Base-by-base conservation (phyloP, 2,329 filamentous ascomycete genomes). In the Onygenales sp. region DNA sequence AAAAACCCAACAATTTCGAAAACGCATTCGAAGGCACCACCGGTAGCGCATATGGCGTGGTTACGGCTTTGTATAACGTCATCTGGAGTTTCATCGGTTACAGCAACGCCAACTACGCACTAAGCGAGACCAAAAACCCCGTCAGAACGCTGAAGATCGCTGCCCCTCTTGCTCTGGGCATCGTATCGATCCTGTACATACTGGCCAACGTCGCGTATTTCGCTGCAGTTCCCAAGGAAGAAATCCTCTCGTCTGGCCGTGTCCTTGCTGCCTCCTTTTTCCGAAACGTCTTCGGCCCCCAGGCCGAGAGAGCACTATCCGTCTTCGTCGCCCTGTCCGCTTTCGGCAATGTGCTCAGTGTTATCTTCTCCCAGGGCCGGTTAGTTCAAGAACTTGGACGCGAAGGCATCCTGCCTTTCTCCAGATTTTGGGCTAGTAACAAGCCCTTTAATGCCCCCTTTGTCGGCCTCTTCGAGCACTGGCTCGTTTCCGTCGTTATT, bases 31-130 rank as follows among this genome's bases (percentile, higher is more conserved):
- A 78, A 46, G 84, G 84, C 7, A 86, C 84, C 5, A 84, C 80
- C 0, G 79, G 80, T 7, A 83, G 78, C 59, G 78, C 81, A 1
- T 87, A 87, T 58, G 82, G 81, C 47, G 75, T 85, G 36, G 82
- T 85, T n/a, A 86, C 81, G 1, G 83, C 84, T 0, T 70, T 87
- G 0, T 86, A 85, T 73, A 87, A 86, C 60, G 83, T 87, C 57
- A 83, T 87, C 61, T 87, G 83, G 78, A 82, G 78, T 56, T 87
- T 82, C 61, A 78, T 84, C 58, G 84, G 84, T 68, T 67, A 64
- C 61, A 65, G 63, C 21, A 67, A 67, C 51, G 64, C 64, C 1
- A 64, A 64, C 5, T 68, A 68, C 53, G 65, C 67, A 2, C 72
- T 83, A 35, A 79, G 77, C 62, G 84, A 87, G 71, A 84, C 82